phyloP scores from a whole-genome alignment of 2,329 filamentous ascomycete species.

The Trichoderma aggressivum region DNA sequence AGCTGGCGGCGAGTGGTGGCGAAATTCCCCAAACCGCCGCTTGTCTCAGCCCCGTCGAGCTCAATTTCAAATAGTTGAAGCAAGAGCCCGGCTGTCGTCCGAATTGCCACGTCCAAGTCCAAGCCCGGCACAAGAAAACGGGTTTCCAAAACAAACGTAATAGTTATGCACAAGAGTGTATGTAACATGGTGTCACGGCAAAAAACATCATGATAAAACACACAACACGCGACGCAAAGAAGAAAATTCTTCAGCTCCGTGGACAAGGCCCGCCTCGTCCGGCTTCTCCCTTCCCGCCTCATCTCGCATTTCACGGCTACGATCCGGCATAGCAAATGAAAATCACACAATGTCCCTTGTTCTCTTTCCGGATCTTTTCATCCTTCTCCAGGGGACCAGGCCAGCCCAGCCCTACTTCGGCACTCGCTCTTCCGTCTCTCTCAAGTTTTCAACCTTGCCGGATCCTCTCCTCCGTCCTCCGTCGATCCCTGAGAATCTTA shows the following conservation, averaged over 20 bases:
- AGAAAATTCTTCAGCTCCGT: neutral
- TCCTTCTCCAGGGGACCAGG: neutral
- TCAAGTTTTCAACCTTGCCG: neutral
- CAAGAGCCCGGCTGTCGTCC: neutral
- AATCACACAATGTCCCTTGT: neutral
- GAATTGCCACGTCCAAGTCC: neutral
- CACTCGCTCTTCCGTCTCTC: neutral
- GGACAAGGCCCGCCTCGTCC: neutral
- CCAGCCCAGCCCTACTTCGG: conserved; percentile 10
- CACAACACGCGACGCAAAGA: neutral
- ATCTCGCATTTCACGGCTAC: neutral
- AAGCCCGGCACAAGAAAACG: neutral
- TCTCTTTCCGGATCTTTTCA: neutral
- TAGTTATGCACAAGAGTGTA: neutral
- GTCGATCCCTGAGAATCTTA: conserved; percentile 13
- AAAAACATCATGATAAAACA: neutral
- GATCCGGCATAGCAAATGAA: neutral
- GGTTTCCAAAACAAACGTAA: neutral
- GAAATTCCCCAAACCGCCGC: neutral
- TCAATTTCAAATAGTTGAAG: neutral
- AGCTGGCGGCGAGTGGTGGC: neutral
- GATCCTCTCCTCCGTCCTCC: neutral
- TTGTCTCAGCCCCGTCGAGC: neutral
- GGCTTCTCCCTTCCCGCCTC: neutral
- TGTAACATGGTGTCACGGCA: neutral